Percentiles rank a stretch among this genome's conserved stretches.
Evolutionary conservation across 495 filamentous ascomycete genomes (phyloP).

Genomic region (Durotheca rogersii): DNA sequence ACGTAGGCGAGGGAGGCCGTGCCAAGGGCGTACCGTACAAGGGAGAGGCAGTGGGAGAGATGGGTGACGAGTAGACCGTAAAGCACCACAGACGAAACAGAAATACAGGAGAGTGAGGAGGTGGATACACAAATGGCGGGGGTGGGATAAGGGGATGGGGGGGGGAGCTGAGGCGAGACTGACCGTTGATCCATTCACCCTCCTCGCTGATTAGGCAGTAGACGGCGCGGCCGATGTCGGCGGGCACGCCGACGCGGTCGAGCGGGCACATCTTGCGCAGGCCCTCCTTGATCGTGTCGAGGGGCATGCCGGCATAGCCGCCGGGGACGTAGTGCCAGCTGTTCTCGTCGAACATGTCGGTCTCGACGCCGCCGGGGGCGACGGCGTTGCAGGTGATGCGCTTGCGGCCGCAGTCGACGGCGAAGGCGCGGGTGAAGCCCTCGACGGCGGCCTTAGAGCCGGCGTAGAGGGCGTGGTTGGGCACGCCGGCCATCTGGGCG

Average conservation of each 20-base stretch:
- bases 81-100: not conserved
- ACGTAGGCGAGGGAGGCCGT: too few species aligned
- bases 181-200: conserved; percentile 62
- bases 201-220: conserved; percentile 57
- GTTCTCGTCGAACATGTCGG: conserved; percentile 68
- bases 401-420: conserved; percentile 48
- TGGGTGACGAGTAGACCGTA: not conserved
- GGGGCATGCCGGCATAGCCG: conserved; percentile 46
- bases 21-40: not conserved
- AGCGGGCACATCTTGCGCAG: conserved; percentile 54
- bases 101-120: too few species aligned
- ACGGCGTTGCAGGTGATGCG: conserved; percentile 64
- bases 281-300: conserved; percentile 36
- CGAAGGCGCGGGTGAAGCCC: conserved; percentile 58
- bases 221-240: conserved; percentile 58
- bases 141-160: too few species aligned
- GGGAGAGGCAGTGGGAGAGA: not conserved
- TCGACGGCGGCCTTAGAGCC: conserved; percentile 60
- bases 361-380: conserved; percentile 67
- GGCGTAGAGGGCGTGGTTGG: conserved; percentile 63
- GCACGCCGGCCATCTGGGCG: conserved; percentile 61
- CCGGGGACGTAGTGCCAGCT: conserved; percentile 61
- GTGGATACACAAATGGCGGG: too few species aligned
- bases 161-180: too few species aligned
- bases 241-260: conserved; percentile 52